A percentile compares a stretch with the other conserved stretches of the same genome.
Evolutionary conservation across 768 basidiomycete genomes (phyloP).

Genomic region (Phallus indusiatus): DNA sequence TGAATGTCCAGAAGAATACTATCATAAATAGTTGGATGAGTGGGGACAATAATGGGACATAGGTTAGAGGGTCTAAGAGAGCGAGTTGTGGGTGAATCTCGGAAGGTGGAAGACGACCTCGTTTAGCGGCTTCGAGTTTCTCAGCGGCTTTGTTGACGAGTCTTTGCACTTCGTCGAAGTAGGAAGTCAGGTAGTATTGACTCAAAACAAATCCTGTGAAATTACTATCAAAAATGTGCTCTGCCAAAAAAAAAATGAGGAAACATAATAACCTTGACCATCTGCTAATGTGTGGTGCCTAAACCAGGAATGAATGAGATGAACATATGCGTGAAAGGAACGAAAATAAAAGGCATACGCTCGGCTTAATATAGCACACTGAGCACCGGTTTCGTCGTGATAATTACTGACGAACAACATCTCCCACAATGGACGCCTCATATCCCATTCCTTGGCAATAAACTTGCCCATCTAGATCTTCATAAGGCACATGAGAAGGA

Average conservation of each 20-base stretch:
- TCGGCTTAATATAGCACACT: not conserved
- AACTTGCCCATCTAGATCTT: not conserved
- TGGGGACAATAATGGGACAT: not conserved
- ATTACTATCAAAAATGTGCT: not conserved
- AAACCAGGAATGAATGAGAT: not conserved
- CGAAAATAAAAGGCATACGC: not conserved
- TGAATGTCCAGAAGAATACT: not conserved
- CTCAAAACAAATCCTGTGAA: constrained; percentile 1
- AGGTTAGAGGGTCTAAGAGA: not conserved
- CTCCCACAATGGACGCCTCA: not conserved
- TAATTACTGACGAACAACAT: not conserved
- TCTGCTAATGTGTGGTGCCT: constrained; percentile 1
- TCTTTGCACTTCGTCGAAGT: not conserved
- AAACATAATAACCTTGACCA: not conserved
- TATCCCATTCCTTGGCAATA: not conserved
- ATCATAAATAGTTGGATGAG: not conserved
- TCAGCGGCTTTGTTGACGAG: not conserved
- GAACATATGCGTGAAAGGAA: not conserved
- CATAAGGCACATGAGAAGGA: not conserved
- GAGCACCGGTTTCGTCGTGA: not conserved
- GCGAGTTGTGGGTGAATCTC: not conserved
- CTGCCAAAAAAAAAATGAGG: not conserved
- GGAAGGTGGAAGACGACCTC: not conserved
- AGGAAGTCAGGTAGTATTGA: constrained; percentile 1
- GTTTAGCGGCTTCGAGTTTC: not conserved